These are phyloP conservation scores for Zygoascus meyerae DNA, from an alignment of 1,139 yeast genomes.

Conservation along the genomic window DNA sequence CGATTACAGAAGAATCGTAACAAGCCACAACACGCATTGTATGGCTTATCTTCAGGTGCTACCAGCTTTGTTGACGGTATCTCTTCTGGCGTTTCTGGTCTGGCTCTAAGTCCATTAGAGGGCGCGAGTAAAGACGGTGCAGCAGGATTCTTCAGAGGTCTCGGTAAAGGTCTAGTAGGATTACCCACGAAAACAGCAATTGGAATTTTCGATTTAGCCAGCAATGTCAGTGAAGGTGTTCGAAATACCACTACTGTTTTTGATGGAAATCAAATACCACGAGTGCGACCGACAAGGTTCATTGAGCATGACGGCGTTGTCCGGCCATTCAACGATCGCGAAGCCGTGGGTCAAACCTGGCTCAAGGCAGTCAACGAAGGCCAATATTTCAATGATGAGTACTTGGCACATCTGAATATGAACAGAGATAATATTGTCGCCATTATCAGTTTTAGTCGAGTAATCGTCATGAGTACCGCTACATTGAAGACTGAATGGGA, in stretches of 20 bases:
- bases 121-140: slow-evolving; percentile 87
- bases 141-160: slow-evolving; percentile 83
- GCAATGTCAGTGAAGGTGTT: slow-evolving; percentile 90
- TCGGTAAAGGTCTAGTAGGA: slow-evolving; percentile 93
- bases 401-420: slow-evolving; percentile 77
- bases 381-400: slow-evolving; percentile 59
- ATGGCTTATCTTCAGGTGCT: slow-evolving; percentile 83
- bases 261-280: slow-evolving; percentile 72
- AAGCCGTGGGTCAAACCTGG: slow-evolving; percentile 94
- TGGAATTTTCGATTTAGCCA: slow-evolving; percentile 89
- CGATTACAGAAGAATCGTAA: slow-evolving; percentile 63
- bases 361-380: slow-evolving; percentile 82
- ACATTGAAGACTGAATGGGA: slow-evolving; percentile 60
- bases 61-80: slow-evolving; percentile 82
- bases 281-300: slow-evolving; percentile 76
- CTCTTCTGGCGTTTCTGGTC: slow-evolving; percentile 82
- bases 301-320: slow-evolving; percentile 65
- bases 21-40: slow-evolving; percentile 80
- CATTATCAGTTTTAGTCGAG: slow-evolving; percentile 65
- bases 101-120: slow-evolving; percentile 84
- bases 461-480: slow-evolving; percentile 65
- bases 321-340: slow-evolving; percentile 70
- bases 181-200: slow-evolving; percentile 95
- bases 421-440: slow-evolving; percentile 72
- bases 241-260: slow-evolving; percentile 88